These are phyloP conservation scores for Vitis hybrid DNA, from an alignment of 177 flowering plant species.

Conservation along the genomic window DNA sequence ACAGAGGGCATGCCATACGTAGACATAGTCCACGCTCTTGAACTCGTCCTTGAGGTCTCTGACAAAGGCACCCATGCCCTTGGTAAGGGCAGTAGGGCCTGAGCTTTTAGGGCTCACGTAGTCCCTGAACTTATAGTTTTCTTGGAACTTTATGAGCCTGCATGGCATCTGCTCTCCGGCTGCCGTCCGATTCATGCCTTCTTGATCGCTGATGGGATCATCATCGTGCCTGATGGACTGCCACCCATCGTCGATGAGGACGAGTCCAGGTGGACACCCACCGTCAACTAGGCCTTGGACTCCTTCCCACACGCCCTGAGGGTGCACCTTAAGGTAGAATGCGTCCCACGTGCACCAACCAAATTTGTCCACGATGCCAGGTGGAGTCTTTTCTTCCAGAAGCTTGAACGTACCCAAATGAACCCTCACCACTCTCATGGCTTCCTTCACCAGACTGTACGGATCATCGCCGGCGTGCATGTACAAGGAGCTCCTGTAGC, in stretches of 20 bases:
- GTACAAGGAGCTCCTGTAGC: slow-evolving; percentile 46
- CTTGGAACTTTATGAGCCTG: slow-evolving; percentile 62
- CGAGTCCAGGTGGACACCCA: slow-evolving; percentile 86
- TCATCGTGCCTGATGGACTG: slow-evolving; percentile 65
- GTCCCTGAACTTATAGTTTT: slow-evolving; percentile 79
- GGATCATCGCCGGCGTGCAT: slow-evolving; percentile 78
- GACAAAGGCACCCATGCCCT: slow-evolving; percentile 79
- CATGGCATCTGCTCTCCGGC: slow-evolving; percentile 98
- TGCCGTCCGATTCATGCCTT: slow-evolving; percentile 55
- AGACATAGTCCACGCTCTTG: slow-evolving; percentile 68
- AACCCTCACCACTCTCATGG: slow-evolving; percentile 49
- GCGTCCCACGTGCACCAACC: slow-evolving; percentile 99
- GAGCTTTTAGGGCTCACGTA: slow-evolving; percentile 43
- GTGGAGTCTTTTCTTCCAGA: slow-evolving; percentile 75
- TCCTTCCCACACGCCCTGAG: slow-evolving; percentile 79
- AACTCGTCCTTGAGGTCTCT: slow-evolving; percentile 71
- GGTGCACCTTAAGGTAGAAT: slow-evolving; percentile 81
- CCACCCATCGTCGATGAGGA: slow-evolving; percentile 93
- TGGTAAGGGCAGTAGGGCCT: slow-evolving; percentile 10
- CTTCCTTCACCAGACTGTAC: slow-evolving; percentile 59
- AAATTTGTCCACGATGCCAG: slow-evolving; percentile 83
- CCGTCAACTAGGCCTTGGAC: slow-evolving; percentile 66
- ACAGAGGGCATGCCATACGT: slow-evolving; percentile 95
- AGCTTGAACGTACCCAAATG: slow-evolving; percentile 78
- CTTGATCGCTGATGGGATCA: slow-evolving; percentile 37